Evolutionary conservation across 148 eudicot genomes (phyloP), one percentile per base, ranked within the genome.

Genomic region (Simmondsia chinensis): DNA sequence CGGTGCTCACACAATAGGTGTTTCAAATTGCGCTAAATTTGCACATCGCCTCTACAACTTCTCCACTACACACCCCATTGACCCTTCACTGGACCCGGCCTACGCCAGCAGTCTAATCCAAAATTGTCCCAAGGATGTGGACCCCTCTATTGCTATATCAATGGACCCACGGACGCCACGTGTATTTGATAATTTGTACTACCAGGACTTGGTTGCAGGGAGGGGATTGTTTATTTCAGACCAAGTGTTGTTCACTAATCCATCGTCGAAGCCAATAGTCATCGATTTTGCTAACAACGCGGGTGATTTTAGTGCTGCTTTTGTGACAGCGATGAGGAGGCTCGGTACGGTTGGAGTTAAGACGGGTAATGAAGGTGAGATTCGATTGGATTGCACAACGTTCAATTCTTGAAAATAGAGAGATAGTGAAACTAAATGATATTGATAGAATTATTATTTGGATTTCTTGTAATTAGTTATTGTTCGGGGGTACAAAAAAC

Each of bases 281-380:
- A 35, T 23, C 2, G 68, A 69, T 35, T 86, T 73, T 48, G 85
- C 85, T 1, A 69, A 47, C 22, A 71, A 46, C 28, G 49, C 65
- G 1, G 47, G 20, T 1, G 42, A 61, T 38, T 82, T 80, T 22
- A 50, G 36, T 11, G 48, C 57, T 4, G 96, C 82, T 1, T 87
- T 87, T 25, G 21, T 45, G 4, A 65, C 59, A 22, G 84, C 80
- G 0, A 82, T 79, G 69, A 60, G 46, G 48, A 74, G 74, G 60
- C 82, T 82, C 8, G 94, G 94, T 2, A 45, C 87, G 48, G 74
- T 64, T 0, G 80, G 72, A 11, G 78, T 82, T 7, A 76, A 74
- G 43, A 72, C 76, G n/a, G 96, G 94, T 9, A 66, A 39, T n/a
- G 67, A 71, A 59, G 94, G 96, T 43, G 74, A 87, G 56, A 65